phyloP scores from a whole-genome alignment of 2,329 filamentous ascomycete genomes.

The Bretziella fagacearum region DNA sequence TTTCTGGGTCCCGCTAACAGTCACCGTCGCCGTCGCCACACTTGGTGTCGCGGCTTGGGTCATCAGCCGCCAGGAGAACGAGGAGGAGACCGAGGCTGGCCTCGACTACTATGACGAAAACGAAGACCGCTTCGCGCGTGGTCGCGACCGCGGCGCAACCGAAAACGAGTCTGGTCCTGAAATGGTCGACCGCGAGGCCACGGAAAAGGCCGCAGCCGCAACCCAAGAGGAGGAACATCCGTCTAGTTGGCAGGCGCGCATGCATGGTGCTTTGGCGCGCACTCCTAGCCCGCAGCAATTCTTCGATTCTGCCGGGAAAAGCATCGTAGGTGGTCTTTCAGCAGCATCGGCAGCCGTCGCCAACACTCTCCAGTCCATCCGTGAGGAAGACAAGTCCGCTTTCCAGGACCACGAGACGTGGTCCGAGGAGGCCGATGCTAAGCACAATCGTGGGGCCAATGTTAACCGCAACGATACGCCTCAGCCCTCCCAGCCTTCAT shows the following conservation, averaged over 20 bases:
- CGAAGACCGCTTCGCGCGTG: slow-evolving; percentile 29
- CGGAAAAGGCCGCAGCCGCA: slow-evolving; percentile 20
- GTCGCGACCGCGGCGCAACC: not conserved
- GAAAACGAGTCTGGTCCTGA: slow-evolving; percentile 1
- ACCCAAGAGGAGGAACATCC: slow-evolving; percentile 14
- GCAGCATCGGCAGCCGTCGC: slow-evolving; percentile 71
- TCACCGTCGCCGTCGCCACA: slow-evolving; percentile 78
- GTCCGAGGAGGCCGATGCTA: slow-evolving; percentile 73
- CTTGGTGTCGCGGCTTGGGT: slow-evolving; percentile 79
- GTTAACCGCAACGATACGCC: not conserved
- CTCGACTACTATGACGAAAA: slow-evolving; percentile 31
- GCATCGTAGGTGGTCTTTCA: slow-evolving; percentile 63
- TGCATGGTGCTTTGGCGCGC: slow-evolving; percentile 65
- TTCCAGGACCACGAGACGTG: slow-evolving; percentile 79
- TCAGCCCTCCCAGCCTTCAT: not conserved
- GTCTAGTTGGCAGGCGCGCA: slow-evolving; percentile 53
- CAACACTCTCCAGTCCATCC: slow-evolving; percentile 64
- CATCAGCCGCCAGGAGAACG: slow-evolving; percentile 74
- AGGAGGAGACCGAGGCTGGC: slow-evolving; percentile 44
- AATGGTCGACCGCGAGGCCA: slow-evolving; percentile 5
- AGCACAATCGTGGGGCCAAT: slow-evolving; percentile 27
- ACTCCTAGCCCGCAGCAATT: slow-evolving; percentile 80
- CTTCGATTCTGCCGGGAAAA: slow-evolving; percentile 66
- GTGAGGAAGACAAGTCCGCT: slow-evolving; percentile 64
- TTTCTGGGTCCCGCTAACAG: slow-evolving; percentile 76